Base-by-base conservation (phyloP, 768 basidiomycete genomes). In the Kondoa malvinella region DNA sequence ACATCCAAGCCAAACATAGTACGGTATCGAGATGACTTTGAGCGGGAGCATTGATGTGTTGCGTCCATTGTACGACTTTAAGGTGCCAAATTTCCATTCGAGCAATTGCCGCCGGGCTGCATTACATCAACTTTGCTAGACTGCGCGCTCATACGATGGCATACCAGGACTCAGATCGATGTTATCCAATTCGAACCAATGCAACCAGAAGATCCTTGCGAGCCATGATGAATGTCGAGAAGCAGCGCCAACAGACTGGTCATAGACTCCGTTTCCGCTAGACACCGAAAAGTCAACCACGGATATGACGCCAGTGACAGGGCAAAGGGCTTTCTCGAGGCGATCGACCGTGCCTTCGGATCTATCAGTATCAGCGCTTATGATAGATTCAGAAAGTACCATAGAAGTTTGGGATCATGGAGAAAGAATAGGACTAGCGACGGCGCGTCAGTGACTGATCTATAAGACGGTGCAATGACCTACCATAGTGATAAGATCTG, bases 281-380 rank as follows among this genome's bases (percentile, higher is more conserved):
- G 83, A 81, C 0, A 84, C 84, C 72, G 86, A 88, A 74, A 88
- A 88, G 78, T 88, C 87, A 40, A 81, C 84, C n/a, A 87, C 86
- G 31, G 82, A 81, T 15, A 87, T 75, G 0, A 88, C 71, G 27
- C 87, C 86, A 2, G n/a, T n/a, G 78, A 75, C 4, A 84, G 83
- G 40, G 82, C 81, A n/a, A 17, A 88, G 79, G 26, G 86, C 80
- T 67, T 84, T 80, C 40, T 86, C 84, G 68, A 87, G 81, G 29
- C 85, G 80, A 74, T 88, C 87, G 57, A 88, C 77, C 1, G 87
- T 79, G 0, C 83, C 78, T 74, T 85, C 84, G 75, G 83, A 86
- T 50, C 40, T 21, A 8, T 50, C 40, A 50, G 40, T 21, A 50
- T n/a, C n/a, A 50, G 21, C 21, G 40, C 12, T 50, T 50, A 8